These are phyloP conservation scores for Saccharomycopsis sp. DNA, from an alignment of 805 yeast genomes.

Conservation along the genomic window DNA sequence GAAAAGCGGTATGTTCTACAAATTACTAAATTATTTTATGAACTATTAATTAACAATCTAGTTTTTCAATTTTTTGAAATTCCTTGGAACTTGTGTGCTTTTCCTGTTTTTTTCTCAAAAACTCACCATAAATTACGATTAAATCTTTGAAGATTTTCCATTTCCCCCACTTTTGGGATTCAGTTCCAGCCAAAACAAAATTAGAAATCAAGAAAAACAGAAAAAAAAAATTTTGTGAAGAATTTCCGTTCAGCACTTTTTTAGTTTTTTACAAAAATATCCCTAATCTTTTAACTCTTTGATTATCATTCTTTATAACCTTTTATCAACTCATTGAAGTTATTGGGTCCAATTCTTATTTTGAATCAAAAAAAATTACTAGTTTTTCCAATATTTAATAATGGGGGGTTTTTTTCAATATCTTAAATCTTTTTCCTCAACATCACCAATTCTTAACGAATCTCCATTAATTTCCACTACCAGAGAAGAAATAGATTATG, in stretches of 20 bases:
- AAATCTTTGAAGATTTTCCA: neutral
- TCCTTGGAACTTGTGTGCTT: conserved; percentile 67
- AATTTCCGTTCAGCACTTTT: too few relatives aligned
- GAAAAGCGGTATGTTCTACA: too few relatives aligned
- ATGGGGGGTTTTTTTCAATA: neutral
- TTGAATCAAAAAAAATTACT: neutral
- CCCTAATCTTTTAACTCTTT: too few relatives aligned
- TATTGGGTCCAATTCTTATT: neutral
- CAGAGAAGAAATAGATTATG: conserved; percentile 66
- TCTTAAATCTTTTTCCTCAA: neutral
- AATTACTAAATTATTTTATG: too few relatives aligned
- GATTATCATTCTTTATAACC: too few relatives aligned
- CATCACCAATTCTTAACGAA: neutral
- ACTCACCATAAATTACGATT: conserved; percentile 19
- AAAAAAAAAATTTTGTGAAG: too few relatives aligned
- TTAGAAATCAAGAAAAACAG: neutral
- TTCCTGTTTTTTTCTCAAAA: conserved; percentile 73
- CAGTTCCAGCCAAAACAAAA: neutral
- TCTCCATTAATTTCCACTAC: neutral
- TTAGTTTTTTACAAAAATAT: too few relatives aligned
- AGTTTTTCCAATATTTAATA: too few relatives aligned
- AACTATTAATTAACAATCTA: too few relatives aligned
- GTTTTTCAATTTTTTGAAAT: conserved; percentile 70
- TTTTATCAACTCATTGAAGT: too few relatives aligned
- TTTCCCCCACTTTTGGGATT: neutral